Evolutionary conservation across 495 filamentous ascomycete genomes (phyloP), one percentile per base, ranked within the genome.

Genomic region (Pseudomonodictys pantanalensis): DNA sequence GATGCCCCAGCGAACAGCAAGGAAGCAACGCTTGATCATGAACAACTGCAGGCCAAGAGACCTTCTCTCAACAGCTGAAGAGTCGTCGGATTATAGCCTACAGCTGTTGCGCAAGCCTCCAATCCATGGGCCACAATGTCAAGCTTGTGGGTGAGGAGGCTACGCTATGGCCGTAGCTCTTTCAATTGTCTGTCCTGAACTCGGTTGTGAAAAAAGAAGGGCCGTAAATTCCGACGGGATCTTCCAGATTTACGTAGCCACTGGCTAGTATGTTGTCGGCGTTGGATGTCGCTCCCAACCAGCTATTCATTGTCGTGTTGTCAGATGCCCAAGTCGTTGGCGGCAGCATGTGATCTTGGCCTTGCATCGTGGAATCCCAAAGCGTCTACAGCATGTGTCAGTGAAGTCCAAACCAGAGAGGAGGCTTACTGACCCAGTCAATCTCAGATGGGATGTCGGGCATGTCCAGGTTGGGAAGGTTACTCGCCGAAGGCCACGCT

Each of bases 391-490:
- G n/a, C 7, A 18, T 12, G 9, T 17, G 15, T 59, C 35, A 59
- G 54, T 20, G 23, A 32, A 22, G 25, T 17, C 6, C 30, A 15
- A 18, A 0, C 3, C 20, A 12, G 11, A 3, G 11, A 43, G 1
- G 7, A 33, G 3, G 35, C 6, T 20, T 43, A 32, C 62, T 54
- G 25, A 68, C 62, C 66, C 62, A 68, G 39, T 66, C 66, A 38
- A 68, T 66, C 28, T 62, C 57, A 9, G 53, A 48, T 17, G 62
- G 62, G 5, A 68, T 51, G 29, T 65, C 65, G 17, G 54, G 47
- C 45, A 65, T 55, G n/a, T 68, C 61, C 41, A 54, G 25, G 1
- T 26, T 32, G 28, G 29, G 33, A 11, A 52, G 7, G 12, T 46
- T n/a, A n/a, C n/a, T 41, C 5, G 15, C 26, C 8, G 43, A 26